phyloP scores from a whole-genome alignment of 257 asterid species.

The Solanum piurae region DNA sequence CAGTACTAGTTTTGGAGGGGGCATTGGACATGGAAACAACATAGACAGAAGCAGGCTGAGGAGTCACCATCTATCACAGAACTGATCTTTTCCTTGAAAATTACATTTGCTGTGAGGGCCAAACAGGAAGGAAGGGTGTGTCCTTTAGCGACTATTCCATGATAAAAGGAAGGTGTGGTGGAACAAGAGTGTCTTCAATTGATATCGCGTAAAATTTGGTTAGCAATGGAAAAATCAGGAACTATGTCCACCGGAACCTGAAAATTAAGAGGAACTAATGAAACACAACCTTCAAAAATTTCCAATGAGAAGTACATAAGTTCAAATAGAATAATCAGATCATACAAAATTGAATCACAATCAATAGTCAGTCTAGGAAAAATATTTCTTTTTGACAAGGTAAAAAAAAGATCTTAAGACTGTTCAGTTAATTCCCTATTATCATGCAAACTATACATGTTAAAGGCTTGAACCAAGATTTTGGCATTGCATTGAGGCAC shows the following conservation, averaged over 20 bases:
- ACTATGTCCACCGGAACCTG: slow-evolving; percentile 90
- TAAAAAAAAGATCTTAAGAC: background rate
- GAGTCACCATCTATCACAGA: background rate
- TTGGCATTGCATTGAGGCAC: background rate
- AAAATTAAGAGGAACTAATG: background rate
- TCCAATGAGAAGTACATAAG: background rate
- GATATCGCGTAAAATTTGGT: slow-evolving; percentile 30
- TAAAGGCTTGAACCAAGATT: background rate
- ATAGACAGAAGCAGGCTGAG: background rate
- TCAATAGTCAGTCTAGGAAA: background rate
- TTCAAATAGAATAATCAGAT: background rate
- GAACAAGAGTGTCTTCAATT: slow-evolving; percentile 7
- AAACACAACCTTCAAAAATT: background rate
- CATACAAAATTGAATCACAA: background rate
- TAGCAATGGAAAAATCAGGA: slow-evolving; percentile 78
- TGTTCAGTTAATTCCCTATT: background rate
- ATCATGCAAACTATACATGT: background rate
- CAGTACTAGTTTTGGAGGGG: background rate
- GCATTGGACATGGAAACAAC: background rate
- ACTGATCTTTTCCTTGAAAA: background rate
- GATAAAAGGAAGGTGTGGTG: background rate
- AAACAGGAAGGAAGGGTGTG: background rate
- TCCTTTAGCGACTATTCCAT: background rate
- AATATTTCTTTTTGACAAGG: too few relatives aligned
- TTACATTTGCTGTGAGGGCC: background rate